phyloP scores from a whole-genome alignment of 2,329 filamentous ascomycete species.

The Nemania sp. region DNA sequence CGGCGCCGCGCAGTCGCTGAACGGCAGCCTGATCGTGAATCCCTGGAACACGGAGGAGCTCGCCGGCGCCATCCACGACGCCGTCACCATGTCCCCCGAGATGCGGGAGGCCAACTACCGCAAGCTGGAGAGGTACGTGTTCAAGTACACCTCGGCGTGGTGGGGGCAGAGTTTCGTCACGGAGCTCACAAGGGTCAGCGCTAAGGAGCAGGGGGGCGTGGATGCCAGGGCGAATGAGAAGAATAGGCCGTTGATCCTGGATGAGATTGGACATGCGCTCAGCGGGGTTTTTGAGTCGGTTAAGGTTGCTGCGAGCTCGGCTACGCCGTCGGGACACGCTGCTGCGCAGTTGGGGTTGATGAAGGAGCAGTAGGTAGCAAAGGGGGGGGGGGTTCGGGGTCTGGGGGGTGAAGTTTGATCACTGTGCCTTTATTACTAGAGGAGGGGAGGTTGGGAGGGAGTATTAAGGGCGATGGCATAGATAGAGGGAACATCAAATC shows the following conservation, averaged over 20 bases:
- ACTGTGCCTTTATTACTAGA: neutral
- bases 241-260: slow-evolving; percentile 37
- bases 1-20: slow-evolving; percentile 92
- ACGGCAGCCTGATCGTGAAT: slow-evolving; percentile 94
- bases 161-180: slow-evolving; percentile 95
- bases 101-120: slow-evolving; percentile 87
- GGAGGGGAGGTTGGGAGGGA: neutral
- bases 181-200: slow-evolving; percentile 73
- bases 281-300: slow-evolving; percentile 48
- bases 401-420: neutral
- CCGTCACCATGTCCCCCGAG: slow-evolving; percentile 95
- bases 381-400: neutral
- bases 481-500: neutral
- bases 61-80: slow-evolving; percentile 91
- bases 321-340: slow-evolving; percentile 43
- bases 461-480: neutral
- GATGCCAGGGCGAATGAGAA: slow-evolving; percentile 41
- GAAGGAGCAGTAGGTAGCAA: slow-evolving; percentile 10
- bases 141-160: slow-evolving; percentile 97
- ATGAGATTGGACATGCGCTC: slow-evolving; percentile 44
- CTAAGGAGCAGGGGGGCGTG: slow-evolving; percentile 43
- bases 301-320: slow-evolving; percentile 46
- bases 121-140: slow-evolving; percentile 94
- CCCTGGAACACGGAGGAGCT: slow-evolving; percentile 99
- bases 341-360: slow-evolving; percentile 23